These are phyloP conservation scores for Teratosphaeria viscida DNA, from an alignment of 2,329 filamentous ascomycete genomes.

Conservation along the genomic window DNA sequence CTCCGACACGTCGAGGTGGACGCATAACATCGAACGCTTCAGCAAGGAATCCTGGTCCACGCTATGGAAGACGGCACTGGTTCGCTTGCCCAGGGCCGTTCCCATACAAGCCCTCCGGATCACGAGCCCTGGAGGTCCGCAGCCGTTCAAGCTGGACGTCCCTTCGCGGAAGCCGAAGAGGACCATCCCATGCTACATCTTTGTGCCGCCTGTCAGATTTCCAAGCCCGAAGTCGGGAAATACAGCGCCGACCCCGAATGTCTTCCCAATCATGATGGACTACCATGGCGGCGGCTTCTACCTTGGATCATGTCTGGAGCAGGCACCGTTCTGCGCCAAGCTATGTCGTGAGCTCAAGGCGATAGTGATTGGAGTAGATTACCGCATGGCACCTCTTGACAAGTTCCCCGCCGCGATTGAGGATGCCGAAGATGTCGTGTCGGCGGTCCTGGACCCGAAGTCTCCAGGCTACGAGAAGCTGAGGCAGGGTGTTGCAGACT, in stretches of 20 bases:
- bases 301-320: slow-evolving; percentile 33
- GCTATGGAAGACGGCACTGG: slow-evolving; percentile 7
- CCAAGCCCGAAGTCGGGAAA: slow-evolving; percentile 7
- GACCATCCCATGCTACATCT: slow-evolving; percentile 32
- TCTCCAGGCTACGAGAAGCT: slow-evolving; percentile 26
- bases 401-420: slow-evolving; percentile 39
- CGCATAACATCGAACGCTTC: not conserved
- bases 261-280: slow-evolving; percentile 31
- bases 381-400: slow-evolving; percentile 38
- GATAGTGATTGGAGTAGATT: slow-evolving; percentile 38
- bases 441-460: slow-evolving; percentile 30
- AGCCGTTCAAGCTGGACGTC: slow-evolving; percentile 31
- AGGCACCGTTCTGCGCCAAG: slow-evolving; percentile 38
- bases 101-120: slow-evolving; percentile 9
- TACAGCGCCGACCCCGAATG: slow-evolving; percentile 8
- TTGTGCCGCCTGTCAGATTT: slow-evolving; percentile 29
- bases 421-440: slow-evolving; percentile 38
- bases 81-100: slow-evolving; percentile 6
- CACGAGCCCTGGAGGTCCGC: slow-evolving; percentile 32
- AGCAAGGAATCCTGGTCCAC: slow-evolving; percentile 7
- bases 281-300: slow-evolving; percentile 37
- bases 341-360: slow-evolving; percentile 33
- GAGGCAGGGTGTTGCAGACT: slow-evolving; percentile 22
- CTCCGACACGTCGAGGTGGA: not conserved
- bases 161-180: slow-evolving; percentile 27